Percentiles rank a stretch among this genome's conserved stretches.
Conservation (phyloP, 1,284 basidiomycete genomes). For the Puccinia coronata region DNA sequence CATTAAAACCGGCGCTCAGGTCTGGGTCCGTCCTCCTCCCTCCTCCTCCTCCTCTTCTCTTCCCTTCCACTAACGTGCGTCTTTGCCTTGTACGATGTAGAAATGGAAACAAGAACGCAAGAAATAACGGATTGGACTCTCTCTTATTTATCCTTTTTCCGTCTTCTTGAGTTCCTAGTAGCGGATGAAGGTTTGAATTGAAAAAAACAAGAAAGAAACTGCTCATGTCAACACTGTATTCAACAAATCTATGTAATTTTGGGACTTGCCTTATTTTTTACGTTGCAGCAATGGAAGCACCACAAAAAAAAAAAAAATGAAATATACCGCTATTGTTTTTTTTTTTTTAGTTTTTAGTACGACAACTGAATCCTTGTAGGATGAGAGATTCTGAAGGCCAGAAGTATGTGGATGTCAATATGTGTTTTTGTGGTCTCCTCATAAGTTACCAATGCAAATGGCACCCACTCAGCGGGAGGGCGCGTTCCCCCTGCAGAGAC, state of each 20-base stretch:
- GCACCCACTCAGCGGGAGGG: too few species aligned
- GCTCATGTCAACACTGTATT: not conserved
- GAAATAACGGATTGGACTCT: too few species aligned
- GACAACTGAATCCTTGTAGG: too few species aligned
- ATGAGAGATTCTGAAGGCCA: too few species aligned
- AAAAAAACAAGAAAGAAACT: not conserved
- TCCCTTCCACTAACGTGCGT: not conserved
- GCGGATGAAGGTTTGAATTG: not conserved
- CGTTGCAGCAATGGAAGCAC: too few species aligned
- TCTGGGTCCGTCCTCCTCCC: slow-evolving; percentile 32
- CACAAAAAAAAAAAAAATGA: not conserved
- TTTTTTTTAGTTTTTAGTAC: too few species aligned
- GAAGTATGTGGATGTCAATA: too few species aligned
- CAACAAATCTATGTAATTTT: not conserved
- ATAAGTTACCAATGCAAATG: too few species aligned
- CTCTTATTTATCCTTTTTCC: not conserved
- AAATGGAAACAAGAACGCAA: slow-evolving; percentile 50
- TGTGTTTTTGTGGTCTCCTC: too few species aligned
- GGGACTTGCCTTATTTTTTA: too few species aligned
- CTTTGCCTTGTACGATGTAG: not conserved
- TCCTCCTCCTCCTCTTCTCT: not conserved
- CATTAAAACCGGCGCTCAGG: slow-evolving; percentile 47
- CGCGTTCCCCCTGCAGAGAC: too few species aligned
- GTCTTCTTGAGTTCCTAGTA: not conserved
- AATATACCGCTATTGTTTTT: not conserved